A percentile compares a stretch with the other conserved stretches of the same genome.
These are phyloP conservation scores for Schizophyllum commune DNA, from an alignment of 1,284 basidiomycete species.

Conservation along the genomic window DNA sequence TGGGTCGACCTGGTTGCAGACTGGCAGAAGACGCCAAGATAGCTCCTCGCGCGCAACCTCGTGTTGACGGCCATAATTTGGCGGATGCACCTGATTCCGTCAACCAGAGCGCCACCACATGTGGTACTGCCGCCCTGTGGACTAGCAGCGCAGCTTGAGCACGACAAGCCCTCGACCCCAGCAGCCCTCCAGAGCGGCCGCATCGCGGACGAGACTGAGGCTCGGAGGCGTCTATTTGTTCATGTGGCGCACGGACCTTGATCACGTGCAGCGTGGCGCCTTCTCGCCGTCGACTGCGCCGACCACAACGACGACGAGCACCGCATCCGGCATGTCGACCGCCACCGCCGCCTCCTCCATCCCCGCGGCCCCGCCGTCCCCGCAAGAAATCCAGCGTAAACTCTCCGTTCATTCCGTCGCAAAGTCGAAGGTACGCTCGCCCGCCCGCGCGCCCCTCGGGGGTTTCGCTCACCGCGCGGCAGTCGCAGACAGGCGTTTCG, in stretches of 20 bases:
- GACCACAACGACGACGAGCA: neutral
- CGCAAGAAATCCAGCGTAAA: slow-evolving; percentile 82
- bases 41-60: no score
- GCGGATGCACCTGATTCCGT: neutral
- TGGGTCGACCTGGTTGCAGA: no score
- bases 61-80: no score
- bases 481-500: neutral
- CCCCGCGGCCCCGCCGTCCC: slow-evolving; percentile 64
- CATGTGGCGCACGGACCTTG: neutral
- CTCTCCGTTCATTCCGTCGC: slow-evolving; percentile 67
- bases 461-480: neutral
- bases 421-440: slow-evolving; percentile 26
- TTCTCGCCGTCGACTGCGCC: neutral
- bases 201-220: neutral
- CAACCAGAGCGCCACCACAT: neutral
- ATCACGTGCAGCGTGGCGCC: neutral
- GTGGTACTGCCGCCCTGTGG: neutral
- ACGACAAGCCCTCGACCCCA: no score
- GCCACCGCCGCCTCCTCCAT: neutral
- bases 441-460: slow-evolving; percentile 23
- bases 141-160: no score
- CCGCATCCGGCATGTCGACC: neutral
- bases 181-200: neutral
- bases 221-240: neutral
- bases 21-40: no score